Percentiles rank a stretch among this genome's conserved stretches.
These are phyloP conservation scores for Emergomyces pasteurianus DNA, from an alignment of 2,329 filamentous ascomycete genomes.

Conservation along the genomic window DNA sequence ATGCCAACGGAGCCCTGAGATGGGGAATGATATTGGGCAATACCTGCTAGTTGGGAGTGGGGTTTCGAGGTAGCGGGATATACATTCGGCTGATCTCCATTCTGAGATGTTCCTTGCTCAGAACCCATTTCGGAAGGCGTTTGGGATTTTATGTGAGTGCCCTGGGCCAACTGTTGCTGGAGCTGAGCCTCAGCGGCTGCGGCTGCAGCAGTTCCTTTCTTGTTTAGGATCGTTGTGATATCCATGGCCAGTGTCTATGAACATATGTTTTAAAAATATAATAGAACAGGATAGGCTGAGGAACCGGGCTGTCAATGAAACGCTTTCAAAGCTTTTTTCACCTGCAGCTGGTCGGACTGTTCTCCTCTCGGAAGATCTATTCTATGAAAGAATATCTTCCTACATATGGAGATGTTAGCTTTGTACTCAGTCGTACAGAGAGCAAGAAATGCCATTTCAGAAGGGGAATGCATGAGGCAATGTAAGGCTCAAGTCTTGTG, in stretches of 20 bases:
- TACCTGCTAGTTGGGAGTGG: constrained; percentile 39
- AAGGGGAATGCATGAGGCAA: background rate
- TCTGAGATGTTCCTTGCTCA: constrained; percentile 46
- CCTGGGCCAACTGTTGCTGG: constrained; percentile 32
- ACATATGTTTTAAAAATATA: background rate
- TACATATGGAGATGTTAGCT: background rate
- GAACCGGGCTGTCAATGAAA: background rate
- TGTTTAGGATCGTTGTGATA: constrained; percentile 41
- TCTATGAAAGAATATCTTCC: background rate
- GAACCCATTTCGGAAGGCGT: constrained; percentile 45
- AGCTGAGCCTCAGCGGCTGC: constrained; percentile 32
- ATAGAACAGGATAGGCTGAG: background rate
- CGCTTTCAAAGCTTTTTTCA: background rate
- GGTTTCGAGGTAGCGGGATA: constrained; percentile 45
- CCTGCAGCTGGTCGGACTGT: background rate
- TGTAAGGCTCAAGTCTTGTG: background rate
- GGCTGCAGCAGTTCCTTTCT: constrained; percentile 34
- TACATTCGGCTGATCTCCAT: constrained; percentile 44
- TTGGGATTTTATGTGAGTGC: constrained; percentile 26
- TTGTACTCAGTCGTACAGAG: background rate
- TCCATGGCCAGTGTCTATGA: constrained; percentile 30
- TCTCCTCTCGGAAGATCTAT: background rate
- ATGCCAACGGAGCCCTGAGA: constrained; percentile 40
- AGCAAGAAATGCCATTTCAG: background rate
- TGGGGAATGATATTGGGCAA: constrained; percentile 43